Evolutionary conservation across 2,329 filamentous ascomycete species (phyloP).

Genomic region (Colletotrichum echinochloae): DNA sequence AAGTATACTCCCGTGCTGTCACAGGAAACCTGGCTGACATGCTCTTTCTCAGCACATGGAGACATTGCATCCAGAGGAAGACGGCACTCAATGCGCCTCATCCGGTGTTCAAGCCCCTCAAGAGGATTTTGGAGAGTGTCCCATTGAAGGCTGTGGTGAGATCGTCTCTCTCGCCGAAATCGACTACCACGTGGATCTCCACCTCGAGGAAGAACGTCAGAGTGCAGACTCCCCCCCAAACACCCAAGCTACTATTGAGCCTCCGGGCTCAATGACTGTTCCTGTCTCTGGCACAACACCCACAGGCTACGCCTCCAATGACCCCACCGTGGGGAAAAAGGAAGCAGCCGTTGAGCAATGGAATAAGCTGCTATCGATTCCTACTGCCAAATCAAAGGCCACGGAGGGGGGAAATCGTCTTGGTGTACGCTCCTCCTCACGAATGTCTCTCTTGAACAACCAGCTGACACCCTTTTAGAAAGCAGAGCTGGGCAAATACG

Average conservation of each 20-base stretch:
- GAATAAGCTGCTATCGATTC: slow-evolving; percentile 45
- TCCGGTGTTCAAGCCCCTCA: slow-evolving; percentile 48
- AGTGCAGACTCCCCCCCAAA: slow-evolving; percentile 17
- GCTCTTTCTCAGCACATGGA: slow-evolving; percentile 46
- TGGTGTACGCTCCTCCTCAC: slow-evolving; percentile 14
- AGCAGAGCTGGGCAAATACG: slow-evolving; percentile 77
- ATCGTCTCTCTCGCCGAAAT: slow-evolving; percentile 63
- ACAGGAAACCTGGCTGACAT: neutral
- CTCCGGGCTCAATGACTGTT: neutral
- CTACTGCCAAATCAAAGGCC: neutral
- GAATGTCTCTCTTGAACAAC: neutral
- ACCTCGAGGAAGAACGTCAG: slow-evolving; percentile 56
- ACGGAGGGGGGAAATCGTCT: slow-evolving; percentile 21
- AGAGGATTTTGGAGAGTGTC: slow-evolving; percentile 31
- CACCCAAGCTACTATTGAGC: slow-evolving; percentile 7
- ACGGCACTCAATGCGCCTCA: slow-evolving; percentile 14
- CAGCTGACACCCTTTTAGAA: slow-evolving; percentile 50
- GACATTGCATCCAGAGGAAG: slow-evolving; percentile 44
- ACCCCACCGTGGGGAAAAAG: slow-evolving; percentile 26
- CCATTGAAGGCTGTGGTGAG: slow-evolving; percentile 68
- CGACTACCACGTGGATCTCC: slow-evolving; percentile 70
- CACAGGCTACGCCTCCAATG: neutral
- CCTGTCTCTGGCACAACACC: neutral
- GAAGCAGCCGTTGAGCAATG: slow-evolving; percentile 46
- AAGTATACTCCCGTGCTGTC: slow-evolving; percentile 37